Conservation (phyloP, 352 stramenopile species). For the Globisporangium mamillatum region DNA sequence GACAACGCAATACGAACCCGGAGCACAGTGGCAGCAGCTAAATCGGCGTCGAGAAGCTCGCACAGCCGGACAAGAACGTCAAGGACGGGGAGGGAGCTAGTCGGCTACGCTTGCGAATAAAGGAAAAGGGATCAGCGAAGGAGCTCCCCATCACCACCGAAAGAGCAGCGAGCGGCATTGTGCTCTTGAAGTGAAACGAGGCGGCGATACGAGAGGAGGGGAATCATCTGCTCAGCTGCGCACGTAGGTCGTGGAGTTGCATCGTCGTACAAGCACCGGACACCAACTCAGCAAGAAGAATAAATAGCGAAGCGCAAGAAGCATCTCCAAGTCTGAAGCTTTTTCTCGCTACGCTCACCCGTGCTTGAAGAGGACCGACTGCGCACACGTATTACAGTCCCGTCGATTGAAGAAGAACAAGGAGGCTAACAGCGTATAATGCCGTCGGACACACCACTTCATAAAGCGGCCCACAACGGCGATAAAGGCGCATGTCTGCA, state of each 20-base stretch:
- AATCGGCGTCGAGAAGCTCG: background rate
- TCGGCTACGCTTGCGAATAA: background rate
- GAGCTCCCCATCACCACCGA: background rate
- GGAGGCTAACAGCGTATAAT: conserved; percentile 30
- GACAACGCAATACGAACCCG: background rate
- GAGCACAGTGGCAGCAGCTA: background rate
- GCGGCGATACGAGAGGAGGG: background rate
- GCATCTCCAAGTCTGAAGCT: background rate
- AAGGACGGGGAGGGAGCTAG: background rate
- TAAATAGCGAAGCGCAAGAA: background rate
- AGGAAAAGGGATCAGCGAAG: background rate
- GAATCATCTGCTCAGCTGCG: background rate
- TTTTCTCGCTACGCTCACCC: background rate
- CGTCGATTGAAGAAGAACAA: background rate
- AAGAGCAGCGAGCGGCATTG: background rate
- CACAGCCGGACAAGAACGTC: background rate
- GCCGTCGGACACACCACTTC: conserved; percentile 86
- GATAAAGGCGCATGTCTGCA: conserved; percentile 86
- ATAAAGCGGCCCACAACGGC: conserved; percentile 90
- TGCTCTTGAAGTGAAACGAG: conserved; percentile 8
- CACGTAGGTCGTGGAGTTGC: background rate
- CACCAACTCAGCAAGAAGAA: background rate
- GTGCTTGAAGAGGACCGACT: background rate
- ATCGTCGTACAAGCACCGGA: background rate
- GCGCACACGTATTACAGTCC: background rate